Percentiles rank a stretch among this genome's conserved stretches.
Evolutionary conservation across 2,329 filamentous ascomycete genomes (phyloP).

Genomic region (Drechslerella coelobrocha): DNA sequence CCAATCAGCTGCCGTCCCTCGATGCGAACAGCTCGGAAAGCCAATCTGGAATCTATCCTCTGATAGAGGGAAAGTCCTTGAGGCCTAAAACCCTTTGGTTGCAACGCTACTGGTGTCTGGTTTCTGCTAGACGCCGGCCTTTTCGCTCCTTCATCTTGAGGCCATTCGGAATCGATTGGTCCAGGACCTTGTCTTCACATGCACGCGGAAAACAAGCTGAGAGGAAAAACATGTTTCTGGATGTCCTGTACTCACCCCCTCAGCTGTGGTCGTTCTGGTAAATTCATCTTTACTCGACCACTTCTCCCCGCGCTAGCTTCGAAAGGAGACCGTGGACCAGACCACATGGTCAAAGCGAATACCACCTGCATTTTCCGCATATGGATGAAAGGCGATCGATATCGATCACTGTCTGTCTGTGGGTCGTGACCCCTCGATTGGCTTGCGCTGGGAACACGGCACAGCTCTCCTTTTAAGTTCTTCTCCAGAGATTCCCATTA

Average conservation of each 20-base stretch:
- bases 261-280: background rate
- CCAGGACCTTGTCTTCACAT: slow-evolving; percentile 26
- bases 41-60: slow-evolving; percentile 3
- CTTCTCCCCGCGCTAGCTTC: slow-evolving; percentile 23
- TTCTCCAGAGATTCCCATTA: too few species aligned
- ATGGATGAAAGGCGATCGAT: slow-evolving; percentile 12
- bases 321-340: background rate
- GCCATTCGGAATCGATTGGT: slow-evolving; percentile 36
- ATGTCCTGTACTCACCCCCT: slow-evolving; percentile 22
- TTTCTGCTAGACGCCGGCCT: background rate
- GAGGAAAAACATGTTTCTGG: background rate
- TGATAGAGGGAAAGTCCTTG: background rate
- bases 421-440: background rate
- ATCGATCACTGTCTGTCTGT: slow-evolving; percentile 3
- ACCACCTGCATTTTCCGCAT: slow-evolving; percentile 42
- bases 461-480: background rate
- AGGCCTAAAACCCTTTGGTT: background rate
- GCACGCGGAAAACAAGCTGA: background rate
- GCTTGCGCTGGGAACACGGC: background rate
- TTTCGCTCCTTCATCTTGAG: slow-evolving; percentile 15
- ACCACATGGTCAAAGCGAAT: slow-evolving; percentile 43
- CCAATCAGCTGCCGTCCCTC: slow-evolving; percentile 10
- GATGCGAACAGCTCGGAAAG: background rate
- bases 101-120: background rate
- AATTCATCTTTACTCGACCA: background rate